phyloP scores from a whole-genome alignment of 768 basidiomycete species.

The Mycena vitilis region DNA sequence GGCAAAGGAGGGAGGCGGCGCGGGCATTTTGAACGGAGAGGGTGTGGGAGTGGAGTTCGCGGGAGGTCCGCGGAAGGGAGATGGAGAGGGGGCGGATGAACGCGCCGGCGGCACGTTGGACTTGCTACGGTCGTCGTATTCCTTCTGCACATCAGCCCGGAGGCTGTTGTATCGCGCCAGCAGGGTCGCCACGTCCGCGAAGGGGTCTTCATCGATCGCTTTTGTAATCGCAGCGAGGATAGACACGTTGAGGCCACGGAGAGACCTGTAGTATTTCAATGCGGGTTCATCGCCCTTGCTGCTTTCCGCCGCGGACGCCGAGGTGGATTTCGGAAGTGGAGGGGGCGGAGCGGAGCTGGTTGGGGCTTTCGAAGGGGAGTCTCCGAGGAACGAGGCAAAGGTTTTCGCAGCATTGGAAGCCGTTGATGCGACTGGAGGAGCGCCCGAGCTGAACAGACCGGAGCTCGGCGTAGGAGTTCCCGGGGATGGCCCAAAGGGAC shows the following conservation, averaged over 20 bases:
- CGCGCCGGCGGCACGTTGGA: slow-evolving; percentile 16
- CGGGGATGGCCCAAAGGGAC: slow-evolving; percentile 21
- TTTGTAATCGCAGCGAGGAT: slow-evolving; percentile 68
- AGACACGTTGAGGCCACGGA: slow-evolving; percentile 82
- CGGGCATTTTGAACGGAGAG: slow-evolving; percentile 26
- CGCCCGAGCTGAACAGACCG: slow-evolving; percentile 34
- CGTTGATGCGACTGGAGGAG: slow-evolving; percentile 46
- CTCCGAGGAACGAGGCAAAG: slow-evolving; percentile 59
- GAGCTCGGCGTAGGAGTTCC: slow-evolving; percentile 32
- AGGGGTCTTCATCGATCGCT: slow-evolving; percentile 75
- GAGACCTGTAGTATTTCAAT: slow-evolving; percentile 70
- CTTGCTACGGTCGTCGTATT: slow-evolving; percentile 57
- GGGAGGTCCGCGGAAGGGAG: slow-evolving; percentile 30
- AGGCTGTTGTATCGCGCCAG: slow-evolving; percentile 70
- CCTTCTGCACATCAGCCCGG: slow-evolving; percentile 65
- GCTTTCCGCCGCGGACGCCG: slow-evolving; percentile 34
- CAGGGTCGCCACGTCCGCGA: slow-evolving; percentile 68
- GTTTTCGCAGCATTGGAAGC: slow-evolving; percentile 63
- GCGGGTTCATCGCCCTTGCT: slow-evolving; percentile 44
- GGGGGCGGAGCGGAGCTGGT: slow-evolving; percentile 16
- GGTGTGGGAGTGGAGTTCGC: slow-evolving; percentile 5
- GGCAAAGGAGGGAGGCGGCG: slow-evolving; percentile 20
- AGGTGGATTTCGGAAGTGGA: slow-evolving; percentile 9
- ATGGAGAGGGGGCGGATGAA: slow-evolving; percentile 32
- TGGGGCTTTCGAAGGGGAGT: slow-evolving; percentile 22